These are phyloP conservation scores for Cyclotella baltica DNA, from an alignment of 108 stramenopile species.

Conservation along the genomic window DNA sequence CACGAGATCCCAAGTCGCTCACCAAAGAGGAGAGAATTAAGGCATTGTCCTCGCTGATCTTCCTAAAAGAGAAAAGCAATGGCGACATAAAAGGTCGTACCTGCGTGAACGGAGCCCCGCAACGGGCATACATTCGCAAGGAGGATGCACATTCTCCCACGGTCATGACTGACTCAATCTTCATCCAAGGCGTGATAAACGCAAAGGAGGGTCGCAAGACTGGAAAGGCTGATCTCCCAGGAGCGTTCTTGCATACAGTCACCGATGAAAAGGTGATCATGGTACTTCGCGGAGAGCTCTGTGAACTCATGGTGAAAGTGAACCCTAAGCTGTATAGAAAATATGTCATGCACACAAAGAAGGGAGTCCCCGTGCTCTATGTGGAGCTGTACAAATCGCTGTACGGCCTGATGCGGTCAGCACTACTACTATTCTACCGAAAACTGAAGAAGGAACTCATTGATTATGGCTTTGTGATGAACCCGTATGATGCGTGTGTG, in stretches of 20 bases:
- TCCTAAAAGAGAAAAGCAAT: conserved; percentile 49
- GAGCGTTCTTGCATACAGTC: conserved; percentile 56
- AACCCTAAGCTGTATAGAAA: conserved; percentile 17
- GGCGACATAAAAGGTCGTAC: conserved; percentile 51
- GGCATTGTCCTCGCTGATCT: conserved; percentile 55
- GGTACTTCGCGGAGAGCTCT: conserved; percentile 27
- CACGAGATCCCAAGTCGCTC: conserved; percentile 16
- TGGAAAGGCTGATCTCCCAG: conserved; percentile 53
- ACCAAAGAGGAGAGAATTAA: conserved; percentile 24
- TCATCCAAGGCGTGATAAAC: background rate
- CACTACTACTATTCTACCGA: conserved; percentile 13
- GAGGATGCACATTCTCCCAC: conserved; percentile 6
- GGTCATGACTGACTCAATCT: background rate
- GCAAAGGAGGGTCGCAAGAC: conserved; percentile 30
- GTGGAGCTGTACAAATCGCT: conserved; percentile 7
- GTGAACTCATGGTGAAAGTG: conserved; percentile 26
- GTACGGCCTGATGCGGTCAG: conserved; percentile 5
- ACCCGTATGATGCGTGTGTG: conserved; percentile 30
- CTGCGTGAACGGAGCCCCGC: conserved; percentile 28
- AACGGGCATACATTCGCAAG: background rate
- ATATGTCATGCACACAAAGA: conserved; percentile 20
- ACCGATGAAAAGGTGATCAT: conserved; percentile 38
- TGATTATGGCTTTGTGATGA: conserved; percentile 3
- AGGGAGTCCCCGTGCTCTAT: conserved; percentile 8
- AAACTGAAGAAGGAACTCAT: background rate